Conservation (phyloP, 2,329 filamentous ascomycete species). For the Talaromyces amestolkiae region DNA sequence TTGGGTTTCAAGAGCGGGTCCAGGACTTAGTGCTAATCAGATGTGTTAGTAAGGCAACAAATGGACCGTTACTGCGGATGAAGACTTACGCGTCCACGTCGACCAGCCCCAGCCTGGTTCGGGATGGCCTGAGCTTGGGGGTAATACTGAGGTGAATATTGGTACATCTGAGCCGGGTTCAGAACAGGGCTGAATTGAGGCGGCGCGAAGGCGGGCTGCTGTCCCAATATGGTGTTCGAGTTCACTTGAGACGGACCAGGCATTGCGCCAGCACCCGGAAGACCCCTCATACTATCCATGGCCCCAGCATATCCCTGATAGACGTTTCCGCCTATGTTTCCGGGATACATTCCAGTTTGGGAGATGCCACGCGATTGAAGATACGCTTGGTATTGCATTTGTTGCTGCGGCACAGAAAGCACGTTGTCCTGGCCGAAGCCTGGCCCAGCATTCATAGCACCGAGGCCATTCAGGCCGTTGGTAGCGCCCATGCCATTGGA, state of each 20-base stretch:
- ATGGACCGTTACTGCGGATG: neutral
- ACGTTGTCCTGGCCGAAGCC: slow-evolving; percentile 41
- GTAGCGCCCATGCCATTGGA: slow-evolving; percentile 20
- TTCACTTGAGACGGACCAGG: slow-evolving; percentile 38
- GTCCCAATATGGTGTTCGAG: slow-evolving; percentile 46
- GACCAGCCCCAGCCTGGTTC: slow-evolving; percentile 48
- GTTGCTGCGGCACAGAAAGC: slow-evolving; percentile 47
- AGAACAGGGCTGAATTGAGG: slow-evolving; percentile 48
- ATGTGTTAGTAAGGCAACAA: neutral
- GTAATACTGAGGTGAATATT: slow-evolving; percentile 54
- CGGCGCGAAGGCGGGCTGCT: slow-evolving; percentile 45
- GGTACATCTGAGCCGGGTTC: slow-evolving; percentile 48
- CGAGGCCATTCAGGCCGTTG: slow-evolving; percentile 31
- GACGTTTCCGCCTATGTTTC: slow-evolving; percentile 42
- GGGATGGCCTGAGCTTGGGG: slow-evolving; percentile 42
- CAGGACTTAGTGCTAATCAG: neutral
- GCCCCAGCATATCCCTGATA: slow-evolving; percentile 43
- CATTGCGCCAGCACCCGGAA: slow-evolving; percentile 39
- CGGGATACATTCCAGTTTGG: slow-evolving; percentile 45
- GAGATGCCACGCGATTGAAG: slow-evolving; percentile 46
- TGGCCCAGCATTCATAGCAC: slow-evolving; percentile 31
- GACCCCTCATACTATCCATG: slow-evolving; percentile 40
- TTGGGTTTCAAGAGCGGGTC: neutral
- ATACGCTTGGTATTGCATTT: slow-evolving; percentile 59
- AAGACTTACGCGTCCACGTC: slow-evolving; percentile 54